Base-by-base conservation (phyloP, 2,329 filamentous ascomycete genomes). In the Fusarium virguliforme region DNA sequence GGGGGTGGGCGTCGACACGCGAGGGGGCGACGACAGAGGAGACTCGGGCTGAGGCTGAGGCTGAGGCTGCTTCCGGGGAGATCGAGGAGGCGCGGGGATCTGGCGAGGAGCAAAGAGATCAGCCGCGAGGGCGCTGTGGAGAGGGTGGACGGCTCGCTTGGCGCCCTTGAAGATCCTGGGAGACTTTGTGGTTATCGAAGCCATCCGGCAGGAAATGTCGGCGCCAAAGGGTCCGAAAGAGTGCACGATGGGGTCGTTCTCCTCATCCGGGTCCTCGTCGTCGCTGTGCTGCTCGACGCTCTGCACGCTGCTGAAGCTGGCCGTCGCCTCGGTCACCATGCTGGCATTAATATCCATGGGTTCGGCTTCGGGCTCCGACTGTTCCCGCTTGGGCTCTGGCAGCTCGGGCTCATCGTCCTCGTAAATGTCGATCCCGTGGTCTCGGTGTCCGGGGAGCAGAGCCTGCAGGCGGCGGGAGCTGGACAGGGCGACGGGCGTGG, bases 201-300 rank as follows among this genome's bases (percentile, higher is more conserved):
- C 92, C 79, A 98, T 88, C 28, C 93, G 91, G 67, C 89, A 89
- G n/a, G 95, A 90, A 38, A 97, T 86, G 78, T 97, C 94, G 60
- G 93, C 92, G 43, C 94, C 94, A 77, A 93, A 97, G 1, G 94
- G 94, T 15, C 94, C 95, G 73, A 98, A 98, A 0, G 95, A 97
- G 80, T 96, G 93, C 18, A 98, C 86, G 60, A 97, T 90, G 3
- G 95, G 95, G 74, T 98, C 96, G 71, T 98, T 98, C 81, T 98
- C 95, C 83, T 98, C 95, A 74, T 95, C 92, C 1, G 93, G 91
- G 70, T 97, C 90, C 56, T 93, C 91, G 59, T 92, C 89, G 59
- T 81, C 83, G 12, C 82, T 84, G 28, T 87, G 81, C 57, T 90
- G 43, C 43, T 50, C 43, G 15, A 30, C 34, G 4, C 51, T 54